Conservation (phyloP, 1,139 yeast genomes). For the Nakaseomyces kungkrabaensis region DNA sequence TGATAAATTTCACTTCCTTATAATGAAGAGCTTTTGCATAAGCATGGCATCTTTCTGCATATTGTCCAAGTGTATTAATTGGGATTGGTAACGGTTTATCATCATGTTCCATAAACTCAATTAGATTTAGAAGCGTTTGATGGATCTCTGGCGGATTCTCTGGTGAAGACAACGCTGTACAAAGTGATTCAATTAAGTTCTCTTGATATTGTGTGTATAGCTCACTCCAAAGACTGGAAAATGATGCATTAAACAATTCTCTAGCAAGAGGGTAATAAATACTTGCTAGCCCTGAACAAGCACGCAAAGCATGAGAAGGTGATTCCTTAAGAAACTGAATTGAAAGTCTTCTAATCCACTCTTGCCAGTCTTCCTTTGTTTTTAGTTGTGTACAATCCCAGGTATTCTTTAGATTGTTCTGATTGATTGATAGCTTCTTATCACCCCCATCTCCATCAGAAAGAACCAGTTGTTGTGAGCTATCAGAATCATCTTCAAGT, state of each 20-base stretch:
- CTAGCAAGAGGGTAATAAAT: constrained; percentile 83
- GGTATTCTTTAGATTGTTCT: constrained; percentile 45
- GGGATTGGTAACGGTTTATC: constrained; percentile 90
- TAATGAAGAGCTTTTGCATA: constrained; percentile 96
- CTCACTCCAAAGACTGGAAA: constrained; percentile 94
- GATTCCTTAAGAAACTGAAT: constrained; percentile 83
- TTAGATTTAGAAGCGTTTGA: constrained; percentile 77
- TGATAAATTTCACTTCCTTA: constrained; percentile 88
- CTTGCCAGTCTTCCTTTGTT: constrained; percentile 95
- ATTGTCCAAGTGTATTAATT: constrained; percentile 78
- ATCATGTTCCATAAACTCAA: constrained; percentile 97
- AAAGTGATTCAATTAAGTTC: constrained; percentile 75
- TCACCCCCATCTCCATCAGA: constrained; percentile 62
- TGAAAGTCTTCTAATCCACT: constrained; percentile 84
- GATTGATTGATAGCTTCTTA: constrained; percentile 55
- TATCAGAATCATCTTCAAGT: constrained; percentile 53
- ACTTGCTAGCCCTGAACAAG: constrained; percentile 84
- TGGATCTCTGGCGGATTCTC: constrained; percentile 94
- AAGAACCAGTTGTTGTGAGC: constrained; percentile 45
- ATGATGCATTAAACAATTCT: constrained; percentile 88
- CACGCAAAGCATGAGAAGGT: constrained; percentile 90
- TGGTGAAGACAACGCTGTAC: constrained; percentile 79
- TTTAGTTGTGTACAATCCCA: constrained; percentile 91
- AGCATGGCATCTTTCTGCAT: constrained; percentile 93
- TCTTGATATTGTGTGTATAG: constrained; percentile 85